A percentile compares a stretch with the other conserved stretches of the same genome.
phyloP scores from a whole-genome alignment of 2,329 filamentous ascomycete species.

The Beauveria medogensis region DNA sequence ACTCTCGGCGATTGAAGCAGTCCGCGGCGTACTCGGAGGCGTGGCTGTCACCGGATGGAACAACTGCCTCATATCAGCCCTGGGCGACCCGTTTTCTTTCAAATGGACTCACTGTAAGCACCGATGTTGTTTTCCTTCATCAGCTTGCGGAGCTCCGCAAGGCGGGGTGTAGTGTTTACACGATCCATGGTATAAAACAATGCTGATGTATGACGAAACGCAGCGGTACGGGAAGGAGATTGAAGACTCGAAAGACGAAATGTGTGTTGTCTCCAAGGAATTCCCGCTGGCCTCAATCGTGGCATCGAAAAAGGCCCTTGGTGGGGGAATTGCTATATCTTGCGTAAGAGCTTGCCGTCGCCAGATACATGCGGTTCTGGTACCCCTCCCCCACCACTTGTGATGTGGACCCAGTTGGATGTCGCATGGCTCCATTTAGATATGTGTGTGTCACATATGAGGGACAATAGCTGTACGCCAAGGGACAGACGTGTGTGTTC shows the following conservation, averaged over 20 bases:
- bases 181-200: conserved; percentile 20
- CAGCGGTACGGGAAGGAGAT: not conserved
- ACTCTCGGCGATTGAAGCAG: conserved; percentile 87
- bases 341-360: not conserved
- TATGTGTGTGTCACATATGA: too few relatives aligned
- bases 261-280: conserved; percentile 2
- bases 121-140: conserved; percentile 86
- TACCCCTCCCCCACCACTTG: conserved; percentile 4
- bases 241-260: not conserved
- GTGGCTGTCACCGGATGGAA: conserved; percentile 95
- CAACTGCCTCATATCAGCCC: conserved; percentile 47
- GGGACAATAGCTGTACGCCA: too few relatives aligned
- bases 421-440: conserved; percentile 5
- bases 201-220: not conserved
- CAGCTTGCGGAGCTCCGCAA: conserved; percentile 68
- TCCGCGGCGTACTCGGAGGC: conserved; percentile 96
- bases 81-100: not conserved
- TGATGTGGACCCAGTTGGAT: not conserved
- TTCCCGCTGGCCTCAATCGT: not conserved
- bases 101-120: conserved; percentile 65
- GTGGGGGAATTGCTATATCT: conserved; percentile 3
- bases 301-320: conserved; percentile 4
- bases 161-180: conserved; percentile 69
- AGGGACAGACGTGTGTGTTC: too few relatives aligned
- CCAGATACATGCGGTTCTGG: conserved; percentile 8